Percentiles rank a stretch among this genome's conserved stretches.
phyloP scores from a whole-genome alignment of 805 yeast species.

The Hanseniaspora valbyensis region DNA sequence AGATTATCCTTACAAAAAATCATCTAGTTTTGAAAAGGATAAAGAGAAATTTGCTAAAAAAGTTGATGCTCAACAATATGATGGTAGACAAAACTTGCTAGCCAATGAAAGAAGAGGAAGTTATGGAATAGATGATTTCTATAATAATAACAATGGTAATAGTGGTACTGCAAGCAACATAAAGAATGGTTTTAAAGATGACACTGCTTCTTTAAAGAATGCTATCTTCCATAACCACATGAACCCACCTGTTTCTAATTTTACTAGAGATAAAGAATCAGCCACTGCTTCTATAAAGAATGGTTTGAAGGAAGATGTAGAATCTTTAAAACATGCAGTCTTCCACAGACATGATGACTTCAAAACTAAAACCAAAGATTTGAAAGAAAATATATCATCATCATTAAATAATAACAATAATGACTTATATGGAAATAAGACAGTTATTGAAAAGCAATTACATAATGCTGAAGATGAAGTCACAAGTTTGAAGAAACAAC shows the following conservation, averaged over 20 bases:
- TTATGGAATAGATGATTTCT: not conserved
- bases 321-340: slow-evolving; percentile 17
- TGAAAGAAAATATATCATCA: slow-evolving; percentile 17
- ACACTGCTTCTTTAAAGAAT: slow-evolving; percentile 17
- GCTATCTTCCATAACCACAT: slow-evolving; percentile 14
- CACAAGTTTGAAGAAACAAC: slow-evolving; percentile 13
- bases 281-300: slow-evolving; percentile 16
- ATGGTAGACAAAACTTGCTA: slow-evolving; percentile 8
- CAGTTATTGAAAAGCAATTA: not conserved
- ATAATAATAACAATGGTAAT: not conserved
- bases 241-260: not conserved
- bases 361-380: slow-evolving; percentile 16
- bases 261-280: not conserved
- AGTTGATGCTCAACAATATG: slow-evolving; percentile 5
- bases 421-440: not conserved
- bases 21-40: no score
- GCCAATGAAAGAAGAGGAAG: not conserved
- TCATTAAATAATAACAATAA: no score
- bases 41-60: not conserved
- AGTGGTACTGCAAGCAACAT: slow-evolving; percentile 16
- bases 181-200: slow-evolving; percentile 19
- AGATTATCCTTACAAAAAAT: no score
- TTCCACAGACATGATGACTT: slow-evolving; percentile 14
- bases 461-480: slow-evolving; percentile 14
- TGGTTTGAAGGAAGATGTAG: slow-evolving; percentile 19